Percentiles rank a stretch among this genome's conserved stretches.
Conservation (phyloP, 2,329 filamentous ascomycete species). For the Monilinia vaccinii-corymbosi region DNA sequence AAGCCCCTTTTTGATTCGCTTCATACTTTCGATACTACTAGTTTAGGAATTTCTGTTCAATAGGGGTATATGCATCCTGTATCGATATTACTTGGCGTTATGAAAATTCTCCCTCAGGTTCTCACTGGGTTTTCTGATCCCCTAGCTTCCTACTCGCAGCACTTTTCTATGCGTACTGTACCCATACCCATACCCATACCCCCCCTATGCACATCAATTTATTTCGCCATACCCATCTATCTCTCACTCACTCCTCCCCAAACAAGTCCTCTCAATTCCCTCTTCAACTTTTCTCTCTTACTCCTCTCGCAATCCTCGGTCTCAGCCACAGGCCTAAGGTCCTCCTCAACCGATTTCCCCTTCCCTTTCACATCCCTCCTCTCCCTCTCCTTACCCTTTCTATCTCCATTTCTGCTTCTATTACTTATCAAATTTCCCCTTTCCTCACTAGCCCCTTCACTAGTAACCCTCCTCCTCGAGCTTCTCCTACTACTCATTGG, state of each 20-base stretch:
- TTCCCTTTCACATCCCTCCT: not conserved
- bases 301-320: conserved; percentile 8
- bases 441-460: not conserved
- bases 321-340: not conserved
- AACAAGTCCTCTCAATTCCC: conserved; percentile 20
- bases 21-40: no score
- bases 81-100: not conserved
- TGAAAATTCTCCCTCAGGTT: not conserved
- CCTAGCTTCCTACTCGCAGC: not conserved
- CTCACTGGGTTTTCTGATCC: not conserved
- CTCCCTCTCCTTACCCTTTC: conserved; percentile 1
- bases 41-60: no score
- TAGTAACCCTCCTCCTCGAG: not conserved
- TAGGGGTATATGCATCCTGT: no score
- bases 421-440: not conserved
- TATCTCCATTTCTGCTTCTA: not conserved
- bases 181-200: not conserved
- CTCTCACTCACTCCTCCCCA: conserved; percentile 11
- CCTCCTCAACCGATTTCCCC: not conserved
- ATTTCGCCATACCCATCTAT: no score
- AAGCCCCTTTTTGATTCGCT: no score
- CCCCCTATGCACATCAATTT: not conserved
- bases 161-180: not conserved
- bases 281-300: conserved; percentile 17
- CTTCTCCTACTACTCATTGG: no score